Evolutionary conservation across 495 filamentous ascomycete genomes (phyloP).

Genomic region (Lentithecium fluviatile): DNA sequence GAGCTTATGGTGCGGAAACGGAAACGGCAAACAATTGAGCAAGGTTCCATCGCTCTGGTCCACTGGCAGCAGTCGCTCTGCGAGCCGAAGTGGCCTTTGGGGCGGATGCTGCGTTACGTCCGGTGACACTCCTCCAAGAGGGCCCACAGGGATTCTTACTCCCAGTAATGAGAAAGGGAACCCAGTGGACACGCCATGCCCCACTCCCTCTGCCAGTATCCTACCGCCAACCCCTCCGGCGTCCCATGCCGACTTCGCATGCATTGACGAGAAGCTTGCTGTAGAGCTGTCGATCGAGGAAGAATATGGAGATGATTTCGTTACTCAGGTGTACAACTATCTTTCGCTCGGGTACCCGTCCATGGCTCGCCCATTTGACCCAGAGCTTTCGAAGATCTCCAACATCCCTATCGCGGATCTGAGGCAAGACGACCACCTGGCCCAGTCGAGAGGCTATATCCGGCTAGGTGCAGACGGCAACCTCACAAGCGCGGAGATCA

Average conservation of each 20-base stretch:
- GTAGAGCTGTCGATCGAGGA: slow-evolving; percentile 53
- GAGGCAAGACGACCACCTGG: slow-evolving; percentile 65
- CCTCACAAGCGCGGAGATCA: slow-evolving; percentile 38
- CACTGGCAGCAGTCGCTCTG: slow-evolving; percentile 24
- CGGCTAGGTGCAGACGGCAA: slow-evolving; percentile 52
- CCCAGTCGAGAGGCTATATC: slow-evolving; percentile 61
- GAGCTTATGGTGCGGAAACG: slow-evolving; percentile 41
- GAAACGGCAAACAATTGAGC: slow-evolving; percentile 4
- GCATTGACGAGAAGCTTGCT: slow-evolving; percentile 50
- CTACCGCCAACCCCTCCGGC: slow-evolving; percentile 37
- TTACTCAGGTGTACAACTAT: slow-evolving; percentile 96
- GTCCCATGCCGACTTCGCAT: slow-evolving; percentile 31
- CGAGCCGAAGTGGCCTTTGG: slow-evolving; percentile 42
- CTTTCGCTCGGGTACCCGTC: slow-evolving; percentile 86
- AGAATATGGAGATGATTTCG: slow-evolving; percentile 79
- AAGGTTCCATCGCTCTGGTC: slow-evolving; percentile 24
- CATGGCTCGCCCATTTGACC: slow-evolving; percentile 75
- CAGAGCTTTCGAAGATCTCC: slow-evolving; percentile 77
- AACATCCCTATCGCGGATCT: slow-evolving; percentile 63
- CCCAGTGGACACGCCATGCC: slow-evolving; percentile 35
- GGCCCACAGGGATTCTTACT: slow-evolving; percentile 42
- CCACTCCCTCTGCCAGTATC: slow-evolving; percentile 24
- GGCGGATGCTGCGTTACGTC: slow-evolving; percentile 43
- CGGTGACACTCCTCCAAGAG: slow-evolving; percentile 32
- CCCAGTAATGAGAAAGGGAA: slow-evolving; percentile 34